Conservation (phyloP, 2,329 filamentous ascomycete genomes). For the Bipolaris sorokiniana region DNA sequence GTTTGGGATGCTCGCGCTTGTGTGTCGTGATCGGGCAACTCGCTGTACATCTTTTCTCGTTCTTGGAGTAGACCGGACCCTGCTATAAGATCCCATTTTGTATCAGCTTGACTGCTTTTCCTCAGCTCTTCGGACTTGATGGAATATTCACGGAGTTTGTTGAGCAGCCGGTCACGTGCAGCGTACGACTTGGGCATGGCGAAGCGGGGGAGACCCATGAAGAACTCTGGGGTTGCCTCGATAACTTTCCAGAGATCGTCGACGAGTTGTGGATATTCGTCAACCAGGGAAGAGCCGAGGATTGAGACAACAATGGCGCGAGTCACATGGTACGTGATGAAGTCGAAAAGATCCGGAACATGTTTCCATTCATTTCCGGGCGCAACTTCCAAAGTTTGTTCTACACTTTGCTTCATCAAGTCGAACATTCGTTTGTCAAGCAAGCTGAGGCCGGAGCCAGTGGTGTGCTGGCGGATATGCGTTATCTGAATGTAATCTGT, state of each 20-base stretch:
- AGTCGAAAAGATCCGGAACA: conserved; percentile 18
- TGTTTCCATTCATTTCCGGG: conserved; percentile 12
- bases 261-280: conserved; percentile 14
- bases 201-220: conserved; percentile 22
- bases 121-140: conserved; percentile 9
- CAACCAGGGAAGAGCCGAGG: conserved; percentile 16
- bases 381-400: not conserved
- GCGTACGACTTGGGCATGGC: conserved; percentile 15
- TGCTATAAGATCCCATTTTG: conserved; percentile 18
- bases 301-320: conserved; percentile 12
- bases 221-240: conserved; percentile 20
- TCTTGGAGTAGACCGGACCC: conserved; percentile 24
- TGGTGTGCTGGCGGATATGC: conserved; percentile 22
- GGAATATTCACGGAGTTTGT: conserved; percentile 13
- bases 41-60: conserved; percentile 20
- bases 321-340: conserved; percentile 17
- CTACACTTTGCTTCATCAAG: conserved; percentile 13
- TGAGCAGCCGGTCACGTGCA: conserved; percentile 22
- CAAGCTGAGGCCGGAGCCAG: conserved; percentile 9
- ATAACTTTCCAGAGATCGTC: conserved; percentile 26
- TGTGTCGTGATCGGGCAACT: conserved; percentile 17
- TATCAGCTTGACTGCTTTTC: not conserved
- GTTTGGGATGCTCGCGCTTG: conserved; percentile 22
- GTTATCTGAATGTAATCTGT: conserved; percentile 19
- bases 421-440: conserved; percentile 20